phyloP scores from a whole-genome alignment of 805 yeast species.

The Sugiyamaella smithiae region DNA sequence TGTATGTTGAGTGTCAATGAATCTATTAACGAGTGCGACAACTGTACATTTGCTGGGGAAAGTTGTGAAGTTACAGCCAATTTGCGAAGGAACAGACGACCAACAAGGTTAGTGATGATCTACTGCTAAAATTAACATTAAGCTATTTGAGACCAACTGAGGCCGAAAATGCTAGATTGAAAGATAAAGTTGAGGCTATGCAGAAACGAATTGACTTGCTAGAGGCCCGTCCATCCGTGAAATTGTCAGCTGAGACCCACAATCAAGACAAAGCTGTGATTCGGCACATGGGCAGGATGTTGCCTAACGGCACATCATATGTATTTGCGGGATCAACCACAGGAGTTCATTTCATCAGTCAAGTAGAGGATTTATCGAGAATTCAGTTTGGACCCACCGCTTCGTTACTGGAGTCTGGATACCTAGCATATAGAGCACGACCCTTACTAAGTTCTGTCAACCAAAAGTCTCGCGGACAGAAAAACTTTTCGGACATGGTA shows the following conservation, averaged over 20 bases:
- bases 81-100: conserved; percentile 1
- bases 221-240: neutral
- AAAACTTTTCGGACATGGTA: neutral
- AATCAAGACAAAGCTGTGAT: neutral
- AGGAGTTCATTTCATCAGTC: conserved; percentile 7
- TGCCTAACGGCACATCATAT: neutral
- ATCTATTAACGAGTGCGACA: neutral
- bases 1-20: neutral
- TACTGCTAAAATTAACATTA: neutral
- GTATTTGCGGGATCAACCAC: conserved; percentile 6
- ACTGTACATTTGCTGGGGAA: neutral
- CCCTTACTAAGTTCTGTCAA: neutral
- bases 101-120: conserved; percentile 1
- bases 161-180: neutral
- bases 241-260: neutral
- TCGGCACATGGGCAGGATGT: conserved; percentile 8
- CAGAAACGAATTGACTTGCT: neutral
- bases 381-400: neutral
- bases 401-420: neutral
- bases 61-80: neutral
- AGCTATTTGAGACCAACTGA: neutral
- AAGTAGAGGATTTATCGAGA: conserved; percentile 1
- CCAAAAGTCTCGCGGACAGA: neutral
- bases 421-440: conserved; percentile 3
- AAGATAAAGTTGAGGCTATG: neutral